Evolutionary conservation across 257 asterid genomes (phyloP).

Genomic region (Agastache rugosa): DNA sequence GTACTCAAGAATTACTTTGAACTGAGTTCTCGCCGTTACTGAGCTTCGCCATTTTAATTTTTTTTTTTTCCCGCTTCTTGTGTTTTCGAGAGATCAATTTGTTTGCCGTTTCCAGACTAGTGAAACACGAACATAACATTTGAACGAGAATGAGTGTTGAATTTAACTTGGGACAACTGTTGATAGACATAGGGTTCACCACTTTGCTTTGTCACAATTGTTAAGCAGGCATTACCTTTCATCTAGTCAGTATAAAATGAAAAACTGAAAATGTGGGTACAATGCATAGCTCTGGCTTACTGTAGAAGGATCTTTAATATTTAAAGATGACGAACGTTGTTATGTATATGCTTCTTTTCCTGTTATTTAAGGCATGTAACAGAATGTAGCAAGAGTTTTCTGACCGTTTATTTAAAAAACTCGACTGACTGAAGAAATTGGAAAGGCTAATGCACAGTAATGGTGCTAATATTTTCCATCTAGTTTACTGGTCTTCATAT

Average conservation of each 20-base stretch:
- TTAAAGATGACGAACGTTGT: background rate
- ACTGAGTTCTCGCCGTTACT: too few species aligned
- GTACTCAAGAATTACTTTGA: background rate
- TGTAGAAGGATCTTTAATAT: background rate
- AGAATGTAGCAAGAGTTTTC: too few species aligned
- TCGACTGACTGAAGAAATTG: background rate
- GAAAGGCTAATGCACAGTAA: background rate
- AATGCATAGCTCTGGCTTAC: constrained; percentile 8
- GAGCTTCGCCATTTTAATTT: background rate
- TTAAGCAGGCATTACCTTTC: background rate
- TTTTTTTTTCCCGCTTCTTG: background rate
- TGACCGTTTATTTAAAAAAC: background rate
- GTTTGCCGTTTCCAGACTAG: background rate
- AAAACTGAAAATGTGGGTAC: background rate
- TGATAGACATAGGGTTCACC: background rate
- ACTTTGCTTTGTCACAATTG: background rate
- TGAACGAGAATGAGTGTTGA: background rate
- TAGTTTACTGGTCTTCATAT: background rate
- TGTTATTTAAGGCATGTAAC: too few species aligned
- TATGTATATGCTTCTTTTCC: background rate
- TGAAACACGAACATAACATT: background rate
- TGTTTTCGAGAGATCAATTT: background rate
- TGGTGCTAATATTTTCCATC: background rate
- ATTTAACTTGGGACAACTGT: constrained; percentile 2
- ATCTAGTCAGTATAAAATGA: background rate